Conservation (phyloP, 805 yeast genomes). For the Candida koratica region DNA sequence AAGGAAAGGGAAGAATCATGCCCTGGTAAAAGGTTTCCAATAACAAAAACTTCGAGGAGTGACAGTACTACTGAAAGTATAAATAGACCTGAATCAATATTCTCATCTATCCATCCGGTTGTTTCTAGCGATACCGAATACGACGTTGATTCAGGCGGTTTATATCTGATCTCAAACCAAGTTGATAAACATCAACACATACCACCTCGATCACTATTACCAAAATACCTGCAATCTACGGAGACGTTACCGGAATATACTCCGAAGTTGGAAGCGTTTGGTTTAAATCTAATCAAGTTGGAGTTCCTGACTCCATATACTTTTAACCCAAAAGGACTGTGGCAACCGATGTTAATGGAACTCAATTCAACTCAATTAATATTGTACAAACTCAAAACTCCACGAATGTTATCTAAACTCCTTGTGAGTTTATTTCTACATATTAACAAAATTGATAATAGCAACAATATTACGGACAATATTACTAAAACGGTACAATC, state of each 20-base stretch:
- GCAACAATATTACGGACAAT: slow-evolving; percentile 16
- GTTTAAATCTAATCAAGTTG: slow-evolving; percentile 30
- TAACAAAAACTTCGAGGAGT: neutral
- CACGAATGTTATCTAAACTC: slow-evolving; percentile 19
- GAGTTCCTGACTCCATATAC: slow-evolving; percentile 40
- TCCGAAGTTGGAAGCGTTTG: slow-evolving; percentile 31
- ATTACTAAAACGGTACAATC: slow-evolving; percentile 9
- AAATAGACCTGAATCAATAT: neutral
- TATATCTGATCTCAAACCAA: neutral
- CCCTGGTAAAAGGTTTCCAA: neutral
- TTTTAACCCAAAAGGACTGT: slow-evolving; percentile 20
- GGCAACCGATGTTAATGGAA: slow-evolving; percentile 39
- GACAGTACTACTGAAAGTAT: neutral
- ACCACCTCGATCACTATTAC: slow-evolving; percentile 11
- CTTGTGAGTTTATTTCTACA: slow-evolving; percentile 29
- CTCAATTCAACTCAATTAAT: slow-evolving; percentile 38
- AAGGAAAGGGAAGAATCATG: no score
- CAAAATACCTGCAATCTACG: slow-evolving; percentile 20
- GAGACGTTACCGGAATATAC: slow-evolving; percentile 30
- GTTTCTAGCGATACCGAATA: neutral
- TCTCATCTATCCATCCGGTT: slow-evolving; percentile 2
- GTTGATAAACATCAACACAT: neutral
- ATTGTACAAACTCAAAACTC: slow-evolving; percentile 25
- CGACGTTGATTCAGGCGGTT: neutral
- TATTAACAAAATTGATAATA: slow-evolving; percentile 3